Evolutionary conservation across 352 stramenopile species (phyloP).

Genomic region (Globisporangium nunn): DNA sequence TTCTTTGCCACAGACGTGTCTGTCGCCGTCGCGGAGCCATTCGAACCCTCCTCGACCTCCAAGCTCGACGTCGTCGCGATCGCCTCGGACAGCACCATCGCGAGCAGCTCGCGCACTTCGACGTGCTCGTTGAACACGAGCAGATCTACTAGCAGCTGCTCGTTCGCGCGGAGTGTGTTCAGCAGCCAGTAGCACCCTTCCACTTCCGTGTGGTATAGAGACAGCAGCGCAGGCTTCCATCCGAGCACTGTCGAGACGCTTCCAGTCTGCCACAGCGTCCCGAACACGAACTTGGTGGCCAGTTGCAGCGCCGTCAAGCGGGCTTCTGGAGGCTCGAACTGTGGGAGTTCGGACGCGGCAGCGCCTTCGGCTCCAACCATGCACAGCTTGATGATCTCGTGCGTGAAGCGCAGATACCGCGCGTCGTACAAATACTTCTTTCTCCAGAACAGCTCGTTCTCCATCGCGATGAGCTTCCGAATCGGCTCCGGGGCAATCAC

Average conservation of each 20-base stretch:
- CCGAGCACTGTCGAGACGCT: conserved; percentile 64
- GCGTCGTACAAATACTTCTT: conserved; percentile 81
- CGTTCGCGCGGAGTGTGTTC: conserved; percentile 47
- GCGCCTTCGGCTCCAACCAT: conserved; percentile 30
- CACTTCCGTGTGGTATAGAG: conserved; percentile 69
- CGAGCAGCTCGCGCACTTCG: conserved; percentile 67
- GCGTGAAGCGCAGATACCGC: conserved; percentile 74
- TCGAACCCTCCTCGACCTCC: conserved; percentile 36
- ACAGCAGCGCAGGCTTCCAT: conserved; percentile 62
- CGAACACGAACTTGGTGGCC: conserved; percentile 82
- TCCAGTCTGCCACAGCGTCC: conserved; percentile 78
- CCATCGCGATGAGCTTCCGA: conserved; percentile 63
- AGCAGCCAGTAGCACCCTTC: conserved; percentile 68
- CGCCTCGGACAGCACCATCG: conserved; percentile 54
- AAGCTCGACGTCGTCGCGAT: conserved; percentile 54
- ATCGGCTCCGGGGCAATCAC: conserved; percentile 71
- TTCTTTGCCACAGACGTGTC: not conserved
- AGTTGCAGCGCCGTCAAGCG: conserved; percentile 72
- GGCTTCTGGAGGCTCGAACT: conserved; percentile 56
- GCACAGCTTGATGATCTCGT: conserved; percentile 59
- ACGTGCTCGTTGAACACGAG: conserved; percentile 60
- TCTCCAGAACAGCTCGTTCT: conserved; percentile 83
- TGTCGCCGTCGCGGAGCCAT: not conserved
- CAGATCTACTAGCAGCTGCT: conserved; percentile 63
- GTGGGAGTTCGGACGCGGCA: conserved; percentile 25